Base-by-base conservation (phyloP, 2,329 filamentous ascomycete genomes). In the Sclerotinia borealis region DNA sequence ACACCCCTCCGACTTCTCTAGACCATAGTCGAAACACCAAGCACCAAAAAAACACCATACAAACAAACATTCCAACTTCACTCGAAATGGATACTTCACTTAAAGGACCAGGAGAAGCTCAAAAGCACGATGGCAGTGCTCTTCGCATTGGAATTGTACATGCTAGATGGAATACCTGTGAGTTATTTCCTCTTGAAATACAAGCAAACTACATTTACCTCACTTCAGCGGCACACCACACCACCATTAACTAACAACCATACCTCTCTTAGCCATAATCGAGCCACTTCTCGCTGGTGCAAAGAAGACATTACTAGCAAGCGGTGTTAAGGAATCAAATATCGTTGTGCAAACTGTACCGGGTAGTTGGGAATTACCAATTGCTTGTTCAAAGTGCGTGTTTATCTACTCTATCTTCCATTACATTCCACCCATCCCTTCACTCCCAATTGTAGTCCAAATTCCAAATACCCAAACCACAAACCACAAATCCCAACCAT, bases 121-220 rank as follows among this genome's bases (percentile, higher is more conserved):
- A 86, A 74, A 79, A 82, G 70, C 81, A 85, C 76, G 81, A 88
- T 75, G 89, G 90, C 76, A 85, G 85, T 72, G 81, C 80, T 73
- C 85, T 99, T 68, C 91, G 95, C 74, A 88, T 99, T 75, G 93
- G 90, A 75, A 98, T 99, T 75, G 85, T 99, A 64, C 95, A 98
- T 79, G 93, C 93, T 64, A 88, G 95, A 72, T 99, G 95, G 95
- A 99, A 99, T 80, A 71, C 70, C 27, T 68, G 72, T 73, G 68
- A 59, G 63, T 29, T 41, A 54, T 34, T 17, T 43, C 45, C 36
- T 36, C 10, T 37, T 63, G 17, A 11, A 37, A 15, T 25, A 19
- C 34, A n/a, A 25, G 15, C 22, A 34, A 11, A 15, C 45, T 36
- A 29, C n/a, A n/a, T n/a, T n/a, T 25, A 22, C 25, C n/a, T 45